Base-by-base conservation (phyloP, 73 alveolate genomes). In the Blepharisma japonicum region DNA sequence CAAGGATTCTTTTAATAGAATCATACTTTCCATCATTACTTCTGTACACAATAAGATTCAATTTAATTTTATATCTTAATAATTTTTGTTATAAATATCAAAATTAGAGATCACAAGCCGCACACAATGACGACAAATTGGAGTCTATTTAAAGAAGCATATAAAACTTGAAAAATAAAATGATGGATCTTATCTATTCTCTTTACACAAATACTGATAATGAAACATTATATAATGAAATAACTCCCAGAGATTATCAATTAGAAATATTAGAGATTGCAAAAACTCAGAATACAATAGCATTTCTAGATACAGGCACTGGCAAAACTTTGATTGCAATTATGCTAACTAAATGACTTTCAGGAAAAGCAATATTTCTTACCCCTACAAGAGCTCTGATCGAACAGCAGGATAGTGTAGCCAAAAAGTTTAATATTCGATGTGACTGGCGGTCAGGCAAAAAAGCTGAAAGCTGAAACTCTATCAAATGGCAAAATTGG, bases 241-340 rank as follows among this genome's bases (percentile, higher is more conserved):
- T 32, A 32, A 32, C 42, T 3, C 77, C 77, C 0, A 23, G 42
- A 11, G 50, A n/a, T 27, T 61, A 61, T 61, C 77, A 61, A 61
- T 4, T 61, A 8, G 42, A 61, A 61, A 11, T 61, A 23, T 14
- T 27, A 11, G 55, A 61, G 21, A 27, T 11, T n/a, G 77, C 77
- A 11, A 23, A 11, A 11, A 4, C 11, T 23, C 14, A 4, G 21
- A 61, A 61, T 61, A 61, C 50, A 18, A 27, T 61, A n/a, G 77
- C 77, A 11, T 61, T 61, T 4, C 50, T 61, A 11, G 77, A 61
- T 61, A 61, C 77, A 23, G 77, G 77, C 0, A 61, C 55, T 61
- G 77, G 77, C 32, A 61, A 61, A 61, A 61, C 77, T 61, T 23
- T 61, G 2, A 61, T 61, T 4, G 42, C 77, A 27, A 11, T 27